Evolutionary conservation across 345 rosid species (phyloP).

Genomic region (Populus alba): DNA sequence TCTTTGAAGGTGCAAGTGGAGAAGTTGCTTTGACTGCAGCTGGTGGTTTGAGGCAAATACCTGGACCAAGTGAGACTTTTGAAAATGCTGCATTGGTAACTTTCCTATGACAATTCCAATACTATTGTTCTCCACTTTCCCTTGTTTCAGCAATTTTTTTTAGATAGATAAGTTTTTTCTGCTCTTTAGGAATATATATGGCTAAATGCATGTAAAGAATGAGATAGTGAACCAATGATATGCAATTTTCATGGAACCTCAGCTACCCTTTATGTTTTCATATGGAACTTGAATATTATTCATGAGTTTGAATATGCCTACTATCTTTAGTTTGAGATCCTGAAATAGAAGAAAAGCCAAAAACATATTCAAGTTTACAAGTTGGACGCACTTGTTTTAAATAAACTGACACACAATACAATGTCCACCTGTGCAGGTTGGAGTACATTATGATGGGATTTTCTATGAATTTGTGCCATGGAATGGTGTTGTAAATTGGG

Average conservation of each 20-base stretch:
- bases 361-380: not conserved
- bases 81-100: slow-evolving; percentile 95
- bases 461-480: slow-evolving; percentile 93
- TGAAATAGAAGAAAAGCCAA: not conserved
- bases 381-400: not conserved
- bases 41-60: slow-evolving; percentile 86
- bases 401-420: not conserved
- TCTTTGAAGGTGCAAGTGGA: slow-evolving; percentile 80
- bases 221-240: no score
- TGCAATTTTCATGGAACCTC: no score
- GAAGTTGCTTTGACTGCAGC: slow-evolving; percentile 85
- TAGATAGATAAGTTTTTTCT: not conserved
- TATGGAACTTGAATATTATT: not conserved
- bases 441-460: slow-evolving; percentile 79
- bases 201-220: no score
- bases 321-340: not conserved
- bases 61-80: slow-evolving; percentile 59
- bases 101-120: slow-evolving; percentile 5
- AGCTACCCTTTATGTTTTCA: not conserved
- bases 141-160: not conserved
- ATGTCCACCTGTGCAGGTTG: slow-evolving; percentile 53
- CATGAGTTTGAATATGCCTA: not conserved
- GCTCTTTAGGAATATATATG: not conserved
- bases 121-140: not conserved
- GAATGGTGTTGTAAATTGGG: slow-evolving; percentile 77